Base-by-base conservation (phyloP, 768 basidiomycete species). In the Neoboletus magnificus region DNA sequence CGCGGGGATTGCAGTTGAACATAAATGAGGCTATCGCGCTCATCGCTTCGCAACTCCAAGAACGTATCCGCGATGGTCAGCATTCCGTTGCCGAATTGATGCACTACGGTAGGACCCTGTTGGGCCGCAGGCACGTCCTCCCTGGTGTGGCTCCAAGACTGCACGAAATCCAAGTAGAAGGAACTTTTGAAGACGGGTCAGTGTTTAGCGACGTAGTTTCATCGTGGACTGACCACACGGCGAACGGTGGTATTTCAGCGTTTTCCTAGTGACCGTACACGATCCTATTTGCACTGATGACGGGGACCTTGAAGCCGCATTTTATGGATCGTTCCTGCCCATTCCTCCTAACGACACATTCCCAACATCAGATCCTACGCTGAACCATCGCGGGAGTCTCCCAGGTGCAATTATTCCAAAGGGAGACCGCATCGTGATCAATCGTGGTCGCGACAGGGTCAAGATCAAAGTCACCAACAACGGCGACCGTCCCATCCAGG, bases 231-330 rank as follows among this genome's bases (percentile, higher is more conserved):
- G 27, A 48, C 39, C 37, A 13, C 29, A 10, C 45, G 23, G 22
- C 33, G 13, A 45, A 37, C 12, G 13, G 16, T 32, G n/a, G 45
- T 23, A 13, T 52, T 45, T 30, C 51, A 63, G 66, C 1, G 89
- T 93, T 0, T 99, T 98, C 74, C 81, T 99, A n/a, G 95, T 98
- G 36, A 96, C 96, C 1, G 92, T 98, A 1, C 95, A 98, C 66
- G 89, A 96, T 63, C 96, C 97, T 20, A 87, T 99, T 58, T 92
- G 88, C 68, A 86, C 92, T 0, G 85, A 92, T 55, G 72, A 80
- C 39, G 93, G 93, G 1, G 75, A 95, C 65, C 74, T 98, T 20
- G 74, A 74, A 5, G 82, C 86, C n/a, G 95, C 96, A 0, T 78
- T 99, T n/a, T 93, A 93, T 58, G 93, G 94, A 11, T 95, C 93